Evolutionary conservation across 2,329 filamentous ascomycete genomes (phyloP).

Genomic region (Neurospora sp.): DNA sequence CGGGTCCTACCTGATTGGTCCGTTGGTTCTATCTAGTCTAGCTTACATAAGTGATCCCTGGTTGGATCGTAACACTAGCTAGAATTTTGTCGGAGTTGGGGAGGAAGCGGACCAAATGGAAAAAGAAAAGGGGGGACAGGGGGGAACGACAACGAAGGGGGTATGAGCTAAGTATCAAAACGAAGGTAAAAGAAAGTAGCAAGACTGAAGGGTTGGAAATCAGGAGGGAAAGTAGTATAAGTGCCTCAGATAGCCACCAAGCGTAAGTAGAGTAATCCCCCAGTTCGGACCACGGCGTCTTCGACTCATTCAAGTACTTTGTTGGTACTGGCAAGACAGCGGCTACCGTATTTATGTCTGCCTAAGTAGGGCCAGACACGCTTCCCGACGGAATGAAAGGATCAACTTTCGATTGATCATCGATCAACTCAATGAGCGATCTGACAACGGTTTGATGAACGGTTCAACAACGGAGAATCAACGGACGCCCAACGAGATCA

Average conservation of each 20-base stretch:
- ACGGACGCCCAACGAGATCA: too few species aligned
- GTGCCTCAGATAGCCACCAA: not conserved
- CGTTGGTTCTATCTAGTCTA: too few species aligned
- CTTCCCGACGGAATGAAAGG: not conserved
- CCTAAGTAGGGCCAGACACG: not conserved
- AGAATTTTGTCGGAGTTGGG: not conserved
- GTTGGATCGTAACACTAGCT: too few species aligned
- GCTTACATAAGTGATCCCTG: too few species aligned
- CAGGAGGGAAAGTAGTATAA: not conserved
- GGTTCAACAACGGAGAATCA: not conserved
- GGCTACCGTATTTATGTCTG: not conserved
- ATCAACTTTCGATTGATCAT: not conserved
- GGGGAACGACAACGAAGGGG: too few species aligned
- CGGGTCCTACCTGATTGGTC: too few species aligned
- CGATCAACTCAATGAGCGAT: not conserved
- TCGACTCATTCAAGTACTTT: not conserved
- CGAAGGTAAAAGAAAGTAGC: not conserved
- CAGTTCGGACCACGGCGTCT: not conserved
- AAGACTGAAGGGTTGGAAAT: not conserved
- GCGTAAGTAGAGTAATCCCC: not conserved
- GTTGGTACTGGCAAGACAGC: not conserved
- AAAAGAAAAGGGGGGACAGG: not conserved
- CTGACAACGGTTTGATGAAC: not conserved
- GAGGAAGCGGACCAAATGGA: not conserved
- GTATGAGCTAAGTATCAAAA: not conserved